phyloP scores from a whole-genome alignment of 1,284 basidiomycete species.

The Chondrostereum purpureum region DNA sequence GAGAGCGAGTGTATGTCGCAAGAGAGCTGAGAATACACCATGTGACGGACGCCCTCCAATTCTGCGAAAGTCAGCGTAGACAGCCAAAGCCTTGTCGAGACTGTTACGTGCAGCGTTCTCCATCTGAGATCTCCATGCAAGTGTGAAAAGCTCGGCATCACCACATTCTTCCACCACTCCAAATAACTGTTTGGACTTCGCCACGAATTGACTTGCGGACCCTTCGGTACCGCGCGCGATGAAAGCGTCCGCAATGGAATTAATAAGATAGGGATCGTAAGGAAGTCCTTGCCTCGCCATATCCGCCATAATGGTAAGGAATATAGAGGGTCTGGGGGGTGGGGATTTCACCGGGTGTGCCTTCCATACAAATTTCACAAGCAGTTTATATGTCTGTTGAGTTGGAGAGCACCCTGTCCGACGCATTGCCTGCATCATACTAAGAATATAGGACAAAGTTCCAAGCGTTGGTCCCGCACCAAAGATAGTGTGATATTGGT shows the following conservation, averaged over 20 bases:
- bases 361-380: constrained; percentile 36
- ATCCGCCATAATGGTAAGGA: constrained; percentile 36
- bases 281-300: constrained; percentile 37
- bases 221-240: constrained; percentile 26
- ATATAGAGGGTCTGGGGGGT: constrained; percentile 9
- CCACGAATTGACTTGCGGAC: constrained; percentile 30
- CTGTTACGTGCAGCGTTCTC: constrained; percentile 18
- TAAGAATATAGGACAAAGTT: constrained; percentile 32
- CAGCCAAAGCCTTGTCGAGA: constrained; percentile 21
- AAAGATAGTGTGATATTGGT: constrained; percentile 51
- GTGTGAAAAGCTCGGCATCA: constrained; percentile 2
- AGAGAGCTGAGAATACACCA: constrained; percentile 30
- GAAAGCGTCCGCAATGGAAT: constrained; percentile 38
- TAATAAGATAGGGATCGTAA: constrained; percentile 35
- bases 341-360: constrained; percentile 24
- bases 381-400: constrained; percentile 39
- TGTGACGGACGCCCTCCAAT: constrained; percentile 19
- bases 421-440: constrained; percentile 37
- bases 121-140: constrained; percentile 15
- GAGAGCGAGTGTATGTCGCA: constrained; percentile 27
- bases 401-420: constrained; percentile 37
- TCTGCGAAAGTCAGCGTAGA: constrained; percentile 20
- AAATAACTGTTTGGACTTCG: constrained; percentile 24
- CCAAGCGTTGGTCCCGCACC: constrained; percentile 32
- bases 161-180: background rate